These are phyloP conservation scores for Collybia nuda DNA, from an alignment of 768 basidiomycete genomes.

Conservation along the genomic window DNA sequence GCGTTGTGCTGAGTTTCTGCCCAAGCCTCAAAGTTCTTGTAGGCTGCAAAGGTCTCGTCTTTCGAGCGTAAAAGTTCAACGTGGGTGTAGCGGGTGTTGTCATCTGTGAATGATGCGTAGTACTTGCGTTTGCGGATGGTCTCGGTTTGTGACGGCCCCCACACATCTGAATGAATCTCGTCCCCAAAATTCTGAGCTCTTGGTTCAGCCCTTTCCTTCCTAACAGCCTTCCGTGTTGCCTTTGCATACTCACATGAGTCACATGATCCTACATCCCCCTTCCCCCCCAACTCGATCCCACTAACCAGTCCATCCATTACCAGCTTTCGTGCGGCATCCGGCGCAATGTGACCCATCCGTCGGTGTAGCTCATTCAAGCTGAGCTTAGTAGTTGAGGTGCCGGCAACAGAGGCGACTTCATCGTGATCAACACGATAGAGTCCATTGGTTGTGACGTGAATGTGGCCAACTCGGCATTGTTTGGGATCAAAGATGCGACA, in stretches of 20 bases:
- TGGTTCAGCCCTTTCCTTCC: constrained; percentile 18
- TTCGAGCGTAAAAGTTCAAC: constrained; percentile 26
- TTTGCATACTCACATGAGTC: constrained; percentile 29
- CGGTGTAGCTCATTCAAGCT: constrained; percentile 22
- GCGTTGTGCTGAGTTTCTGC: constrained; percentile 21
- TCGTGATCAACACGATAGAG: constrained; percentile 11
- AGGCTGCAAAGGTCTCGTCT: constrained; percentile 22
- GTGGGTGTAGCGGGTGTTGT: constrained; percentile 22
- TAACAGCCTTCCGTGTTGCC: constrained; percentile 21
- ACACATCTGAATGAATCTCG: constrained; percentile 33
- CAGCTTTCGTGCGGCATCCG: constrained; percentile 17
- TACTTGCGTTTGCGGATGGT: constrained; percentile 23
- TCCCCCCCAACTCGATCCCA: constrained; percentile 23
- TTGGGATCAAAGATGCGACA: constrained; percentile 22
- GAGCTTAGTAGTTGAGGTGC: constrained; percentile 6
- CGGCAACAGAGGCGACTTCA: background rate
- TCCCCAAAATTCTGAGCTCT: constrained; percentile 25
- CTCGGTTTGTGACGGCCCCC: constrained; percentile 29
- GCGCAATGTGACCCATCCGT: constrained; percentile 24
- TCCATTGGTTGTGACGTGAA: constrained; percentile 15
- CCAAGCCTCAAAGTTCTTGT: constrained; percentile 21
- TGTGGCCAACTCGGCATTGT: constrained; percentile 15
- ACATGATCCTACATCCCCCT: constrained; percentile 21
- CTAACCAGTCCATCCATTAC: constrained; percentile 22
- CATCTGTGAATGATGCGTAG: constrained; percentile 33